Conservation (phyloP, 1,284 basidiomycete species). For the Fomitopsis palustris region DNA sequence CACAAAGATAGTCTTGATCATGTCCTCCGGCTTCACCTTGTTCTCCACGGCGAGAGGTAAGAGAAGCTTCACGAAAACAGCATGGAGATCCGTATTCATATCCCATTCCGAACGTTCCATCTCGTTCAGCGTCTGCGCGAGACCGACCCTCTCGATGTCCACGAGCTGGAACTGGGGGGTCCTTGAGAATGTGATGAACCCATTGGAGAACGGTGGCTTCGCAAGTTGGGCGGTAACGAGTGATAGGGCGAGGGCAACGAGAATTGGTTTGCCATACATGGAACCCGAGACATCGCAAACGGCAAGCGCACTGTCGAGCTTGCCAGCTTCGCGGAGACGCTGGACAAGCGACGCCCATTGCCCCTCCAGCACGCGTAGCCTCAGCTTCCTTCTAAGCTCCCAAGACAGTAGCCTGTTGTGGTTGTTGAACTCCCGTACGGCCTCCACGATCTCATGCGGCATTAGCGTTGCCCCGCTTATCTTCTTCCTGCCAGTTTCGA, state of each 20-base stretch:
- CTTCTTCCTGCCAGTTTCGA: slow-evolving; percentile 48
- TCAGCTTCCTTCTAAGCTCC: slow-evolving; percentile 24
- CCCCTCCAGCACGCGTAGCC: slow-evolving; percentile 44
- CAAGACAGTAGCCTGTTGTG: neutral
- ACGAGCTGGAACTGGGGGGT: slow-evolving; percentile 47
- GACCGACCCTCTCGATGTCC: slow-evolving; percentile 32
- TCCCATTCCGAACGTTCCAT: slow-evolving; percentile 45
- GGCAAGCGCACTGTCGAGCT: slow-evolving; percentile 59
- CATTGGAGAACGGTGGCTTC: slow-evolving; percentile 56
- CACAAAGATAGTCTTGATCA: slow-evolving; percentile 72
- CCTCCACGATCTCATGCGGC: slow-evolving; percentile 50
- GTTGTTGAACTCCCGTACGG: slow-evolving; percentile 1
- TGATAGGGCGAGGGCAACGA: slow-evolving; percentile 60
- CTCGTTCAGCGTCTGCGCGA: slow-evolving; percentile 31
- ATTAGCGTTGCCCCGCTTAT: slow-evolving; percentile 63
- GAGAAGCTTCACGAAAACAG: slow-evolving; percentile 56
- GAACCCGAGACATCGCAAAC: slow-evolving; percentile 74
- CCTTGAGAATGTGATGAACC: slow-evolving; percentile 66
- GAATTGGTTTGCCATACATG: slow-evolving; percentile 59
- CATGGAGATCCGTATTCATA: slow-evolving; percentile 58
- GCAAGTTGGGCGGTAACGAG: slow-evolving; percentile 62
- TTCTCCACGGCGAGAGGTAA: slow-evolving; percentile 54
- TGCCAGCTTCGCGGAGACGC: slow-evolving; percentile 48
- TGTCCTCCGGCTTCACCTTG: slow-evolving; percentile 58
- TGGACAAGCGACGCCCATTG: slow-evolving; percentile 65